phyloP scores from a whole-genome alignment of 345 rosid genomes.

The Odontarrhena argentea region DNA sequence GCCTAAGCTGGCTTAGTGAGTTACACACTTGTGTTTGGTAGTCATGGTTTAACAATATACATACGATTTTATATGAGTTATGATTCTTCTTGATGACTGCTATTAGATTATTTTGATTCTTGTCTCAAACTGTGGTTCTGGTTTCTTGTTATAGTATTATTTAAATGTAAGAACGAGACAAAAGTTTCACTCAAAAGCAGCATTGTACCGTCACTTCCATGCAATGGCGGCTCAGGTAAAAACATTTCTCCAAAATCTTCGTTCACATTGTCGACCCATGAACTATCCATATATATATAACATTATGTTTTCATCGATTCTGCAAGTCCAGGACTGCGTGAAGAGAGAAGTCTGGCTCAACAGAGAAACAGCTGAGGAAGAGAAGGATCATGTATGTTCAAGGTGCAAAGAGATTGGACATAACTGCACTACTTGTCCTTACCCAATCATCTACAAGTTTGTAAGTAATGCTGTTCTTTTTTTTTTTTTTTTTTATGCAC shows the following conservation, averaged over 20 bases:
- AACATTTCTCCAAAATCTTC: constrained; percentile 9
- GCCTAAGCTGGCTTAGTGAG: neutral
- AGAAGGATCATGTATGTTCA: constrained; percentile 8
- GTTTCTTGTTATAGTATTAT: constrained; percentile 4
- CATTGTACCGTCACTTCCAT: constrained; percentile 23
- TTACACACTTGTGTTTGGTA: neutral
- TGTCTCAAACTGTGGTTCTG: neutral
- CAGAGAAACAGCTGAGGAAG: constrained; percentile 19
- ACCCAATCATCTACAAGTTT: constrained; percentile 16
- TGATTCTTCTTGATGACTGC: neutral
- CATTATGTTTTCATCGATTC: neutral
- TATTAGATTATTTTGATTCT: neutral
- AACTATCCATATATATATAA: neutral
- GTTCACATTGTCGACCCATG: neutral
- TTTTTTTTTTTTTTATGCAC: neutral
- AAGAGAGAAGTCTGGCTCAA: constrained; percentile 10
- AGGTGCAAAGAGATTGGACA: constrained; percentile 32
- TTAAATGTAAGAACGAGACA: constrained; percentile 21
- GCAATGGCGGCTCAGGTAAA: neutral
- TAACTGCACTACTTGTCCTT: constrained; percentile 23
- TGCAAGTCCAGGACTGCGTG: neutral
- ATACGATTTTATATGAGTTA: neutral
- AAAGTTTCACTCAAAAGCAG: constrained; percentile 16
- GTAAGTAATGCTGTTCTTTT: constrained; percentile 15
- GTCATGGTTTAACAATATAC: neutral